phyloP scores from a whole-genome alignment of 2,329 filamentous ascomycete genomes.

The Talaromyces pinophilus region DNA sequence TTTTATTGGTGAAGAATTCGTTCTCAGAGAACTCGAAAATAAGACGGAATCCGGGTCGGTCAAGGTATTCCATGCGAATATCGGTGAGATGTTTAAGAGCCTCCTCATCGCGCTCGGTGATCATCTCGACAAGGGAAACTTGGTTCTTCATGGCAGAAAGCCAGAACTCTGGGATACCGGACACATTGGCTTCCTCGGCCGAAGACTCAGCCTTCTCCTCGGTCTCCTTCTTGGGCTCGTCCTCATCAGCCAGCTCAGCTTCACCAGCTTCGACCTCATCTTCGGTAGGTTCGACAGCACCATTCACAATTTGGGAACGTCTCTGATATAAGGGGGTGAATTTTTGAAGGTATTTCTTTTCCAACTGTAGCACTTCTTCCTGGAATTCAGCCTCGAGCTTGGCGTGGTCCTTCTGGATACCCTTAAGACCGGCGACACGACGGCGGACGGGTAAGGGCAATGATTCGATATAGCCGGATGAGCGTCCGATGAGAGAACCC shows the following conservation, averaged over 20 bases:
- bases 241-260: constrained; percentile 70
- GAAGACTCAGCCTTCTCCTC: constrained; percentile 53
- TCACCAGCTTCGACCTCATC: constrained; percentile 85
- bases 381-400: constrained; percentile 99
- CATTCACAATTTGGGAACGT: constrained; percentile 90
- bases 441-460: constrained; percentile 85
- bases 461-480: constrained; percentile 97
- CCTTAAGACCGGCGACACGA: constrained; percentile 92
- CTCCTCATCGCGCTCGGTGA: constrained; percentile 94
- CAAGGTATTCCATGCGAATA: constrained; percentile 98
- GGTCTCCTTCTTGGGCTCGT: constrained; percentile 61
- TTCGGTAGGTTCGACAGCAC: constrained; percentile 78
- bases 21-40: constrained; percentile 97
- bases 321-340: constrained; percentile 97
- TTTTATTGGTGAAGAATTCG: constrained; percentile 97
- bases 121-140: constrained; percentile 94
- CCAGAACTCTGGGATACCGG: constrained; percentile 98
- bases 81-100: constrained; percentile 88
- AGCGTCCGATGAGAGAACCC: constrained; percentile 86
- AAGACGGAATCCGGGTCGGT: constrained; percentile 95
- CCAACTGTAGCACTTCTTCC: constrained; percentile 93
- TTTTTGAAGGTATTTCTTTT: constrained; percentile 99
- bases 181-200: constrained; percentile 51
- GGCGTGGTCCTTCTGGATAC: constrained; percentile 97
- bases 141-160: constrained; percentile 99